These are phyloP conservation scores for Bryoerythrophyllum caledonicum DNA, from an alignment of 225 moss, liverwort and hornwort species.

Conservation along the genomic window DNA sequence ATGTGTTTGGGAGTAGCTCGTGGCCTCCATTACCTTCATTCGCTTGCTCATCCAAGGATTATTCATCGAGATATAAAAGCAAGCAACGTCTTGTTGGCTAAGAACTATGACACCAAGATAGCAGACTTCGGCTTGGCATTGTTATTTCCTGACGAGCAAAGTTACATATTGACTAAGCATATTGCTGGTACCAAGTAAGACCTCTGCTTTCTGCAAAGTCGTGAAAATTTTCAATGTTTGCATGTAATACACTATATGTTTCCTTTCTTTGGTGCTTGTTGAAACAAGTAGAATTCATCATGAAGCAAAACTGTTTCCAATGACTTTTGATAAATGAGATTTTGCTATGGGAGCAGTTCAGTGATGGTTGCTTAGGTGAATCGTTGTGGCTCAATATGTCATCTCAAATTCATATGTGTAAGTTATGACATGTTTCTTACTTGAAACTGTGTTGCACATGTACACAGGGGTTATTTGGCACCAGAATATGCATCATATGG, in stretches of 20 bases:
- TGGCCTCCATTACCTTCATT: conserved; percentile 34
- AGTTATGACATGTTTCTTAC: not conserved
- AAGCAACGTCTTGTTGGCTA: conserved; percentile 23
- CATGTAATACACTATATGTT: not conserved
- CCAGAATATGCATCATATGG: conserved; percentile 26
- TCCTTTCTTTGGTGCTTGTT: not conserved
- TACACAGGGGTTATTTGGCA: conserved; percentile 28
- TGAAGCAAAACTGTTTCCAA: not conserved
- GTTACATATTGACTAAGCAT: conserved; percentile 8
- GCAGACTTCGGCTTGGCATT: conserved; percentile 33
- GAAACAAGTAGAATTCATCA: not conserved
- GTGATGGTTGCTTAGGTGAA: not conserved
- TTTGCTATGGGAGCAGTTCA: not conserved
- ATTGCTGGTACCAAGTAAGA: conserved; percentile 34
- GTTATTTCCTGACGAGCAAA: conserved; percentile 27
- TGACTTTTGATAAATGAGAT: not conserved
- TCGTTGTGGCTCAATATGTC: not conserved
- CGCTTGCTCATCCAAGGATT: conserved; percentile 37
- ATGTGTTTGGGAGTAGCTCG: conserved; percentile 35
- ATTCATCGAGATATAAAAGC: conserved; percentile 31
- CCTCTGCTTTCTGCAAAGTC: too few relatives aligned
- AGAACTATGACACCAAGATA: conserved; percentile 25
- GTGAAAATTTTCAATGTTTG: not conserved
- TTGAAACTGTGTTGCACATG: not conserved
- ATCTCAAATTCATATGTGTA: not conserved